Conservation (phyloP, 2,329 filamentous ascomycete genomes). For the Colletotrichum lupini region DNA sequence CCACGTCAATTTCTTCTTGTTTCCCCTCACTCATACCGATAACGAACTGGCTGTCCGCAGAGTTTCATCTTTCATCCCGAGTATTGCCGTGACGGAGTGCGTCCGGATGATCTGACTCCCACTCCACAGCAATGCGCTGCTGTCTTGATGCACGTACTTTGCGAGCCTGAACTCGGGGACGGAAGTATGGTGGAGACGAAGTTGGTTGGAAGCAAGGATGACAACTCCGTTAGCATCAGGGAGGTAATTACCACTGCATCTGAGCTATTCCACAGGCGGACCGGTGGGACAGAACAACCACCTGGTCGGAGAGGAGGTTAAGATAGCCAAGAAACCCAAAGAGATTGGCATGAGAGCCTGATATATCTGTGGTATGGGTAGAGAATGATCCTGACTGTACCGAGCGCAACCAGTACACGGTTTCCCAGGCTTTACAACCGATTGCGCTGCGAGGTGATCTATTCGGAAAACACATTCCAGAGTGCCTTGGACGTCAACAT, state of each 20-base stretch:
- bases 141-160: slow-evolving; percentile 30
- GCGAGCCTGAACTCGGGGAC: slow-evolving; percentile 36
- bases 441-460: too few relatives aligned
- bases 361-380: too few relatives aligned
- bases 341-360: neutral
- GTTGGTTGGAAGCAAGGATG: slow-evolving; percentile 26
- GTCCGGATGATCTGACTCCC: neutral
- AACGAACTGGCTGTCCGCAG: neutral
- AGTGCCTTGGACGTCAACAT: too few relatives aligned
- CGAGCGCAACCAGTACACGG: neutral
- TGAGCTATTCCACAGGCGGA: neutral
- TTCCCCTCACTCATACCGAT: neutral
- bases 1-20: neutral
- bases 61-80: slow-evolving; percentile 13
- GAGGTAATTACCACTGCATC: neutral
- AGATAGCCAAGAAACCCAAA: neutral
- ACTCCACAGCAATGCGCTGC: neutral
- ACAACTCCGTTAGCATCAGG: neutral
- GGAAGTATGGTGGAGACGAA: slow-evolving; percentile 37
- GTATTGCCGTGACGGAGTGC: neutral
- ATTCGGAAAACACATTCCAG: too few relatives aligned
- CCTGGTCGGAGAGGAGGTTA: neutral
- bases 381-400: too few relatives aligned
- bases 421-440: neutral
- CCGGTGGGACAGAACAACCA: neutral